Percentiles rank a stretch among this genome's conserved stretches.
Evolutionary conservation across 495 filamentous ascomycete species (phyloP).

Genomic region (Aspergillus mulundensis): DNA sequence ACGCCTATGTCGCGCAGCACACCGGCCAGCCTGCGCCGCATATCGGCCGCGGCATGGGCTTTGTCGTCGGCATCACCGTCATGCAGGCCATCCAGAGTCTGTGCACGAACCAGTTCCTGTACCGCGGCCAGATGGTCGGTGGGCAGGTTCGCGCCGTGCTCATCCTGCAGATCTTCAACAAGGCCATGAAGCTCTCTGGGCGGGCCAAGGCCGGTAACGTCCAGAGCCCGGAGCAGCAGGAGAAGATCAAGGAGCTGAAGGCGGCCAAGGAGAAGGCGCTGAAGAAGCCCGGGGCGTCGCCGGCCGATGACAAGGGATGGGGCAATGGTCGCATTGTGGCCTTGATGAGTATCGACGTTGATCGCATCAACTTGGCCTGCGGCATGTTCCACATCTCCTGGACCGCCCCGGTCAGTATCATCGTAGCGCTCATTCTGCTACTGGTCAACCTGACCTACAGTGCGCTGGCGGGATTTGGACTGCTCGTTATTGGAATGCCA

Average conservation of each 20-base stretch:
- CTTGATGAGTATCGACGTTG: constrained; percentile 90
- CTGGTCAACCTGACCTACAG: constrained; percentile 84
- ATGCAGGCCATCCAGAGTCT: constrained; percentile 75
- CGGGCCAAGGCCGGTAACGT: constrained; percentile 68
- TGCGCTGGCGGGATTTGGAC: constrained; percentile 79
- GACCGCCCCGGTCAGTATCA: constrained; percentile 73
- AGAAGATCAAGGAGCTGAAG: constrained; percentile 24
- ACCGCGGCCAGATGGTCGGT: constrained; percentile 74
- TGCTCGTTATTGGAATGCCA: constrained; percentile 74
- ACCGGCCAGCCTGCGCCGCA: constrained; percentile 47
- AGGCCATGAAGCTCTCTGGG: constrained; percentile 75
- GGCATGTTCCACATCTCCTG: constrained; percentile 88
- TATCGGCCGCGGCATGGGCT: constrained; percentile 64
- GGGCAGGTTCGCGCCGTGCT: constrained; percentile 71
- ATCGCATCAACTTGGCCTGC: constrained; percentile 78
- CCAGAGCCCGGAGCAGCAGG: constrained; percentile 36
- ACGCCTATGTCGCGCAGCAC: constrained; percentile 63
- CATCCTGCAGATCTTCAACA: constrained; percentile 73
- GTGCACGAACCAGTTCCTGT: constrained; percentile 76
- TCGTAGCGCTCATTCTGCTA: constrained; percentile 73
- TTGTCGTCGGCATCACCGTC: constrained; percentile 67
- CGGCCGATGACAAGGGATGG: constrained; percentile 74
- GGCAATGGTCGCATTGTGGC: constrained; percentile 85
- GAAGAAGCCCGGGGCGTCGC: constrained; percentile 25
- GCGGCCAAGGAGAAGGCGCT: constrained; percentile 42